Conservation (phyloP, 164 flowering plant species). For the Nymphaea colorata region DNA sequence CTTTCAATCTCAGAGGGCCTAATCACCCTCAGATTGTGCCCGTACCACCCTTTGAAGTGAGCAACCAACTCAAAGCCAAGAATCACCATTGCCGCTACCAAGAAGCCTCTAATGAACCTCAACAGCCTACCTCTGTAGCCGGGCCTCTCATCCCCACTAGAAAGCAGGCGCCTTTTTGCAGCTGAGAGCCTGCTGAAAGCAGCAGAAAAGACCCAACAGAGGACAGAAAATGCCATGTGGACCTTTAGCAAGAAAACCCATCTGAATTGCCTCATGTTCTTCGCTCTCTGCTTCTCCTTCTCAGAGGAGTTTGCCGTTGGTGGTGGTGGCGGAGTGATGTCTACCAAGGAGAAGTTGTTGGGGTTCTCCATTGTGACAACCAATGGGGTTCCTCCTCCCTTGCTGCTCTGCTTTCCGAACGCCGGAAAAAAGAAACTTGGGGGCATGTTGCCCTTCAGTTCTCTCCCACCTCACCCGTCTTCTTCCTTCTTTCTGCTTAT, state of each 20-base stretch:
- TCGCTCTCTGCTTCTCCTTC: slow-evolving; percentile 26
- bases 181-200: slow-evolving; percentile 34
- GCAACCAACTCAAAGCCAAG: slow-evolving; percentile 65
- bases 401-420: background rate
- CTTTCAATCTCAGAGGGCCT: slow-evolving; percentile 31
- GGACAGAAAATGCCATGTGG: slow-evolving; percentile 32
- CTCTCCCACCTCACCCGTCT: background rate
- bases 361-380: background rate
- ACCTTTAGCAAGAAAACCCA: slow-evolving; percentile 40
- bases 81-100: slow-evolving; percentile 31
- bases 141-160: slow-evolving; percentile 13
- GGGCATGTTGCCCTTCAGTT: background rate
- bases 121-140: slow-evolving; percentile 27
- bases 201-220: slow-evolving; percentile 30
- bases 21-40: slow-evolving; percentile 44
- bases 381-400: background rate
- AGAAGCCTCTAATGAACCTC: slow-evolving; percentile 36
- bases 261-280: slow-evolving; percentile 64
- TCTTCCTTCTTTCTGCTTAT: background rate
- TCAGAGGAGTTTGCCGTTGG: slow-evolving; percentile 11
- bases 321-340: slow-evolving; percentile 22
- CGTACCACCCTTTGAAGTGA: slow-evolving; percentile 90
- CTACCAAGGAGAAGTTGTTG: slow-evolving; percentile 15
- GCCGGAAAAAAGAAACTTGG: background rate
- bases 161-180: slow-evolving; percentile 44